Conservation (phyloP, 805 yeast species). For the Jamesozyma rosinii region DNA sequence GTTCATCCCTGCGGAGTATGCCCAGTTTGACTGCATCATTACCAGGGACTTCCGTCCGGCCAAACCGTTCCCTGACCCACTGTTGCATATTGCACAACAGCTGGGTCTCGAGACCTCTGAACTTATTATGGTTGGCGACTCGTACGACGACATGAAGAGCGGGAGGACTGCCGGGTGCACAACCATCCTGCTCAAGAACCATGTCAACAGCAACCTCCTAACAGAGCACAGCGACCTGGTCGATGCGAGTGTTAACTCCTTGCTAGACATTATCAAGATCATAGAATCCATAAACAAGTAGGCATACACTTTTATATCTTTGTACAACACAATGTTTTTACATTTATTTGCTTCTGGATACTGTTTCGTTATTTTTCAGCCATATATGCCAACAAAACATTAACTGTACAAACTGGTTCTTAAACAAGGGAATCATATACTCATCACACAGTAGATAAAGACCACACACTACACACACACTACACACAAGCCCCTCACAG, state of each 20-base stretch:
- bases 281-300: not conserved
- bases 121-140: slow-evolving; percentile 66
- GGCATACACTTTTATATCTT: not conserved
- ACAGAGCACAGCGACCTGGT: slow-evolving; percentile 26
- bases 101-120: slow-evolving; percentile 42
- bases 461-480: too few species aligned
- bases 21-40: slow-evolving; percentile 42
- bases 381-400: too few species aligned
- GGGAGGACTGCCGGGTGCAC: slow-evolving; percentile 56
- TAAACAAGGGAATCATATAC: too few species aligned
- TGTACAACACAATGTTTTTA: too few species aligned
- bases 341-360: too few species aligned
- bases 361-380: too few species aligned
- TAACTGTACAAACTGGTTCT: too few species aligned
- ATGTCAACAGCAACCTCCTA: slow-evolving; percentile 40
- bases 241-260: slow-evolving; percentile 14
- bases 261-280: slow-evolving; percentile 15
- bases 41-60: slow-evolving; percentile 61
- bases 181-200: slow-evolving; percentile 45
- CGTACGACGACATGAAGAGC: slow-evolving; percentile 57
- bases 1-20: slow-evolving; percentile 33
- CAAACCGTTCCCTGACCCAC: slow-evolving; percentile 58
- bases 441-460: too few species aligned
- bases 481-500: too few species aligned
- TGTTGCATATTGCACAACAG: slow-evolving; percentile 42